Evolutionary conservation across 768 basidiomycete genomes (phyloP).

Genomic region (Trametopsis cervina): DNA sequence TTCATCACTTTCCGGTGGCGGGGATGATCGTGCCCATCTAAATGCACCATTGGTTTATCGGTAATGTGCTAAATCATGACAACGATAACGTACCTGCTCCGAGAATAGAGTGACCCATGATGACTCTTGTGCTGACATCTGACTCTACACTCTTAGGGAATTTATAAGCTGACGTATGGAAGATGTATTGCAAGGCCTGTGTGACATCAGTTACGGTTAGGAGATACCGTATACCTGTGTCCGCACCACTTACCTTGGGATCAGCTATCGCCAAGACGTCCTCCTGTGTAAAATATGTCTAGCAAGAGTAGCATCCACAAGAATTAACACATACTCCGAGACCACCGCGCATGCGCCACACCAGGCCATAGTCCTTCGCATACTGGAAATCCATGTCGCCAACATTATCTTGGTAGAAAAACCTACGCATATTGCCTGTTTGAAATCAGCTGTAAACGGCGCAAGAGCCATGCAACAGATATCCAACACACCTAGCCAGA

Average conservation of each 20-base stretch:
- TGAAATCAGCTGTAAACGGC: background rate
- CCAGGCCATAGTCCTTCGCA: slow-evolving; percentile 22
- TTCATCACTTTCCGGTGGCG: slow-evolving; percentile 29
- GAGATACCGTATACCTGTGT: background rate
- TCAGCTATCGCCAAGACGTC: slow-evolving; percentile 1
- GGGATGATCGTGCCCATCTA: slow-evolving; percentile 20
- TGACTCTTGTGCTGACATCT: background rate
- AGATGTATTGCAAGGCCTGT: slow-evolving; percentile 10
- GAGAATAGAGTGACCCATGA: slow-evolving; percentile 5
- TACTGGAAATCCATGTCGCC: slow-evolving; percentile 26
- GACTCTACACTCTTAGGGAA: slow-evolving; percentile 10
- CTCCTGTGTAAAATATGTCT: background rate
- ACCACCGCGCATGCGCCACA: slow-evolving; percentile 15
- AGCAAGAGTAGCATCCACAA: background rate
- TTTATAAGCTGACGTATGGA: slow-evolving; percentile 10
- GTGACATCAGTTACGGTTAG: background rate
- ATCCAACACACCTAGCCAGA: slow-evolving; percentile 16
- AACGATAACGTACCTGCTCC: slow-evolving; percentile 5
- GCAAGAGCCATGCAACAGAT: too few relatives aligned
- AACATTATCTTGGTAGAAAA: slow-evolving; percentile 20
- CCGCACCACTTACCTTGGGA: slow-evolving; percentile 3
- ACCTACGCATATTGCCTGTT: slow-evolving; percentile 20
- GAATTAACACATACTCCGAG: slow-evolving; percentile 15
- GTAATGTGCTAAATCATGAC: too few relatives aligned
- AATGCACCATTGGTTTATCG: too few relatives aligned